These are phyloP conservation scores for Plasmodium gallinaceum DNA, from an alignment of 169 alveolate genomes.

Conservation along the genomic window DNA sequence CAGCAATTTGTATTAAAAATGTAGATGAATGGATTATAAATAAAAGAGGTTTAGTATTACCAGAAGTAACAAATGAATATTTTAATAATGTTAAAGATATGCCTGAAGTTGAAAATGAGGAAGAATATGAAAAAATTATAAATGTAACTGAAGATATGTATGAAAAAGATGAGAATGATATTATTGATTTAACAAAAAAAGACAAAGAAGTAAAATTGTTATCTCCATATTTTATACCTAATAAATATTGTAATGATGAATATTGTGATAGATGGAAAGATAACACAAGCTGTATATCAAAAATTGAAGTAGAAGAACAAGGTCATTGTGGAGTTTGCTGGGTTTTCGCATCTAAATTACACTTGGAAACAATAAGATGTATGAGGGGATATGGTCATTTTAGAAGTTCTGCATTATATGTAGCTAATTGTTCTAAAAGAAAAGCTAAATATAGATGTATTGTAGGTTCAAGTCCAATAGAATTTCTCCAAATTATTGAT, in stretches of 20 bases:
- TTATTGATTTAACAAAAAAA: neutral
- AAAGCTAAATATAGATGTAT: slow-evolving; percentile 14
- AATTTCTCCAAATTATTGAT: slow-evolving; percentile 43
- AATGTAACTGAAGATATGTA: neutral
- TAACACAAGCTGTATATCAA: slow-evolving; percentile 58
- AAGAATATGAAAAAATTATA: slow-evolving; percentile 12
- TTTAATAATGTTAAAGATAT: neutral
- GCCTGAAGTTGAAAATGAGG: slow-evolving; percentile 1
- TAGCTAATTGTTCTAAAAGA: slow-evolving; percentile 47
- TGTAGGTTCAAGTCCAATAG: slow-evolving; percentile 41
- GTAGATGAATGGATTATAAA: slow-evolving; percentile 44
- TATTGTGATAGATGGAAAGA: slow-evolving; percentile 59
- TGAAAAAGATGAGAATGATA: slow-evolving; percentile 25
- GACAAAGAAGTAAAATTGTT: slow-evolving; percentile 9
- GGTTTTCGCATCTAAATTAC: slow-evolving; percentile 71
- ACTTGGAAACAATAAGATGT: slow-evolving; percentile 73
- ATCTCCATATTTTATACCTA: slow-evolving; percentile 35
- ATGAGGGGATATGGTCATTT: slow-evolving; percentile 76
- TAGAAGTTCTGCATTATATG: slow-evolving; percentile 57
- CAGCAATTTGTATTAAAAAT: slow-evolving; percentile 70
- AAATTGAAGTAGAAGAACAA: slow-evolving; percentile 69
- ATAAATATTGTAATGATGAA: slow-evolving; percentile 43
- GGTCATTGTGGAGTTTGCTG: slow-evolving; percentile 72
- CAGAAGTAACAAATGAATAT: neutral
- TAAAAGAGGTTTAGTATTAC: slow-evolving; percentile 37